Conservation (phyloP, 2,329 filamentous ascomycete species). For the Aureobasidium sp. region DNA sequence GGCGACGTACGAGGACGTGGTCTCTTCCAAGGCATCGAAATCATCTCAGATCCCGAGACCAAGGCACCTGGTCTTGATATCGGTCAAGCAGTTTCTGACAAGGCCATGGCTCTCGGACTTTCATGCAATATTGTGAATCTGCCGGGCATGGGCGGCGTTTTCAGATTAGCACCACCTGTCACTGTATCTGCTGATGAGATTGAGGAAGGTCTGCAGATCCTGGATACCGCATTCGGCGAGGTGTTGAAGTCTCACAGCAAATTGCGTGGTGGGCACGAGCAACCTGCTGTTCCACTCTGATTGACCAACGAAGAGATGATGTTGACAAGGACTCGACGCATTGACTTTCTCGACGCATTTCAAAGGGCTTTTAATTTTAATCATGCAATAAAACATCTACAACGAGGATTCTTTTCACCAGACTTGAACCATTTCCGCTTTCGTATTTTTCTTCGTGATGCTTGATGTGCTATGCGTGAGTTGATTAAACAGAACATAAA, state of each 20-base stretch:
- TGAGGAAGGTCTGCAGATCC: conserved; percentile 45
- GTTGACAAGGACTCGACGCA: too few species aligned
- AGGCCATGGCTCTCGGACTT: conserved; percentile 22
- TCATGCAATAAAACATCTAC: too few species aligned
- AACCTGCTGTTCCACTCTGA: not conserved
- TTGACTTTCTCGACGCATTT: too few species aligned
- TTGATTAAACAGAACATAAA: too few species aligned
- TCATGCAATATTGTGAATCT: conserved; percentile 25
- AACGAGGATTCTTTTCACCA: too few species aligned
- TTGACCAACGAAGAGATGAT: not conserved
- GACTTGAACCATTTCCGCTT: too few species aligned
- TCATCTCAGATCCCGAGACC: conserved; percentile 22
- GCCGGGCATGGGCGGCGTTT: conserved; percentile 26
- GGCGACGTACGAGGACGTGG: conserved; percentile 28
- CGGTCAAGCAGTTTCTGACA: conserved; percentile 21
- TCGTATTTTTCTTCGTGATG: too few species aligned
- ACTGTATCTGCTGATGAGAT: conserved; percentile 27
- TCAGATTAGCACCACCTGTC: conserved; percentile 26
- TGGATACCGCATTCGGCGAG: conserved; percentile 35
- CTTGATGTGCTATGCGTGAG: too few species aligned
- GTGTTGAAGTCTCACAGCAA: not conserved
- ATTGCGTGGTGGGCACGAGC: not conserved
- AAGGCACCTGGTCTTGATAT: conserved; percentile 24
- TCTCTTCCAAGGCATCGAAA: conserved; percentile 27
- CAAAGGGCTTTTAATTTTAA: too few species aligned